Conservation (phyloP, 768 basidiomycete species). For the Daedaleopsis nitida region DNA sequence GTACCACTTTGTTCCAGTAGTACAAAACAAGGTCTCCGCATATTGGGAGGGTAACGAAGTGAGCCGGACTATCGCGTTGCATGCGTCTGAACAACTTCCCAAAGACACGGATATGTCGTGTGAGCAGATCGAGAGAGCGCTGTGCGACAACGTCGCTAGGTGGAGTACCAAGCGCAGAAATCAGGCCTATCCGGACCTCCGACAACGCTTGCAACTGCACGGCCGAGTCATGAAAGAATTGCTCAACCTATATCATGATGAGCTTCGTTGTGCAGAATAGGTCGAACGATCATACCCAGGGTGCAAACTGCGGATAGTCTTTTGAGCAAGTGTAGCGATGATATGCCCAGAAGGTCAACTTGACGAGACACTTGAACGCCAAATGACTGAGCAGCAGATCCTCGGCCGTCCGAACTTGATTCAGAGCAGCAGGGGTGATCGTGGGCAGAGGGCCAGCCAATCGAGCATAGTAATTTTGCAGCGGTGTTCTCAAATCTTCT, state of each 20-base stretch:
- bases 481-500: slow-evolving; percentile 50
- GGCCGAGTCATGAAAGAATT: slow-evolving; percentile 62
- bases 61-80: slow-evolving; percentile 58
- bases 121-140: slow-evolving; percentile 57
- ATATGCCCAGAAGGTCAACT: slow-evolving; percentile 77
- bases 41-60: slow-evolving; percentile 63
- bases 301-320: slow-evolving; percentile 44
- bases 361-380: slow-evolving; percentile 73
- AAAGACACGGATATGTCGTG: slow-evolving; percentile 68
- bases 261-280: slow-evolving; percentile 1
- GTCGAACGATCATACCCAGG: slow-evolving; percentile 49
- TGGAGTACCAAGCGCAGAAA: slow-evolving; percentile 42
- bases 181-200: slow-evolving; percentile 57
- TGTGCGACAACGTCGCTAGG: slow-evolving; percentile 39
- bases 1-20: slow-evolving; percentile 80
- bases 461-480: slow-evolving; percentile 64
- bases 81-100: slow-evolving; percentile 82
- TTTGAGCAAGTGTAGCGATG: slow-evolving; percentile 35
- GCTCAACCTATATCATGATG: slow-evolving; percentile 48
- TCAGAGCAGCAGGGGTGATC: slow-evolving; percentile 38
- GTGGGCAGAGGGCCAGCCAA: slow-evolving; percentile 44
- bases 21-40: slow-evolving; percentile 72
- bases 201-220: slow-evolving; percentile 57
- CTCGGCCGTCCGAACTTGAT: slow-evolving; percentile 41
- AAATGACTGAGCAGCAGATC: slow-evolving; percentile 64